phyloP scores from a whole-genome alignment of 2,329 filamentous ascomycete species.

The Epichloe bromicola region DNA sequence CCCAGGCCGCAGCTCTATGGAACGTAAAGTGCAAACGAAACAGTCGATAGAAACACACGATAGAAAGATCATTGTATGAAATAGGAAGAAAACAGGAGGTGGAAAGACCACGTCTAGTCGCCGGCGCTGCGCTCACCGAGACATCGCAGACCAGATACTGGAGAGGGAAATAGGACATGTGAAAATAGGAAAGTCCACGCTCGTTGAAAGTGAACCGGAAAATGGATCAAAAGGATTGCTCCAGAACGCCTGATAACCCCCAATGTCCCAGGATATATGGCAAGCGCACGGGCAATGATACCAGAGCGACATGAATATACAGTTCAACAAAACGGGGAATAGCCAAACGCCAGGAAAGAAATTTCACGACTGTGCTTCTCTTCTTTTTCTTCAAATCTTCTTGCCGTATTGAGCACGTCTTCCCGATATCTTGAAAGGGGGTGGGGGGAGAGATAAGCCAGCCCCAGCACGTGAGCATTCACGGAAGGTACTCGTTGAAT shows the following conservation, averaged over 20 bases:
- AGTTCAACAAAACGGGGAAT: not conserved
- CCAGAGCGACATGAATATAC: not conserved
- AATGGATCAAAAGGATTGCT: not conserved
- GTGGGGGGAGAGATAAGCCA: not conserved
- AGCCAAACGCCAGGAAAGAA: not conserved
- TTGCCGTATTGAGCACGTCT: too few species aligned
- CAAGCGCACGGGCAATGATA: not conserved
- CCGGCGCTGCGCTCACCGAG: not conserved
- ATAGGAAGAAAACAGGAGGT: not conserved
- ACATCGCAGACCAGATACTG: not conserved
- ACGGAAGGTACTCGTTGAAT: conserved; percentile 17
- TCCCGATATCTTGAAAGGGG: not conserved
- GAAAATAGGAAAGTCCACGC: not conserved
- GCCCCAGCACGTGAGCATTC: not conserved
- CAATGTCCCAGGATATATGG: not conserved
- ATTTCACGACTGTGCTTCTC: not conserved
- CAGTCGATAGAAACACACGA: not conserved
- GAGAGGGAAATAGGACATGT: not conserved
- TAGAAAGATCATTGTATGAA: not conserved
- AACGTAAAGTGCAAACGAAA: not conserved
- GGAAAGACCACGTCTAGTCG: not conserved
- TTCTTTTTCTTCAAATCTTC: not conserved
- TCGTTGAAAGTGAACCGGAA: too few species aligned
- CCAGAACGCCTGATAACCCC: not conserved
- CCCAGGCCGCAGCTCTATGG: not conserved